Base-by-base conservation (phyloP, 2,329 filamentous ascomycete genomes). In the Aschersonia sp. region DNA sequence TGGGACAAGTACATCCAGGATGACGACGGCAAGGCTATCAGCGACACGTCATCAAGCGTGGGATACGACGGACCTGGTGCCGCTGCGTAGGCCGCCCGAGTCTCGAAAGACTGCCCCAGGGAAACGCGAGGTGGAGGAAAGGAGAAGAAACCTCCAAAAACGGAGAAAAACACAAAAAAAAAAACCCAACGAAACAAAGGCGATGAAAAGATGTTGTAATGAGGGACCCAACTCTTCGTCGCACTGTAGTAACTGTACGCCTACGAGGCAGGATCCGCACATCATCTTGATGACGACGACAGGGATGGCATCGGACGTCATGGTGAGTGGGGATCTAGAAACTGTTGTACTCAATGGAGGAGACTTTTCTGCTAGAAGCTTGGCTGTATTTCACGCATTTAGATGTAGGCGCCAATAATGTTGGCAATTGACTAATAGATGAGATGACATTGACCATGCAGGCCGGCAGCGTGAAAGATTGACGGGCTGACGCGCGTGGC, bases 1-100 rank as follows among this genome's bases (percentile, higher is more conserved):
- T 87, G 83, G 83, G 83, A 87, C 45, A 82, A 79, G 65, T 87
- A 84, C 62, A 56, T 58, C 8, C 72, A 77, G 56, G 72, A 76
- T 45, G 72, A 76, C 40, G 62, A 63, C 49, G 61, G 57, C 31
- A 61, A 52, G 52, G 61, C 53, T 30, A 61, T 56, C 8, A 69
- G 65, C 49, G 61, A 66, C 43, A 68, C 63, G 54, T 64, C 63
- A 12, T 61, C 63, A 31, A 70, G 63, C 41, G 58, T 59, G 32
- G 62, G 66, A 43, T 60, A 72, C 53, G 57, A 73, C 51, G 62
- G 71, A 52, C 57, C 62, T 30, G 58, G 70, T 50, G 50, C 58
- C 5, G 71, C 70, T 9, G 69, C 69, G 37, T 67, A 62, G 54
- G 51, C 37, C 57, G 50, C 6, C 51, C 8, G 35, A 37, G 22